Base-by-base conservation (phyloP, 805 yeast genomes). In the Candida tammaniensis region DNA sequence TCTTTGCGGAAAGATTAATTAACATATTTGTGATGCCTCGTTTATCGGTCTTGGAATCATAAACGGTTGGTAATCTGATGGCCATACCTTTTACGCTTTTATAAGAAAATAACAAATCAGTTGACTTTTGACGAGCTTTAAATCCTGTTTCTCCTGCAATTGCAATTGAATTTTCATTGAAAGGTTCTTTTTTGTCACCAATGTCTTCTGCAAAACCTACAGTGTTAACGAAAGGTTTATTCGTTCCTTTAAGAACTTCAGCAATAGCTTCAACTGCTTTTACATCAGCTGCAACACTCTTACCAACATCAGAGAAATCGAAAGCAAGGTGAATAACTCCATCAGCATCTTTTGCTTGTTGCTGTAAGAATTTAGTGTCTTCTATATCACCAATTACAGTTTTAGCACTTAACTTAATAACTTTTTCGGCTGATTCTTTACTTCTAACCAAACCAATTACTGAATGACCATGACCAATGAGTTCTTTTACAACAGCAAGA, bases 251-350 rank as follows among this genome's bases (percentile, higher is more conserved):
- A 1, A 59, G 27, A 5, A 55, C 56, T 2, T 54, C 54, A 22
- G 41, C 32, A 39, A 64, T 46, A 9, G 59, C 48, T 9, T 15
- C 21, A 16, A 28, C 31, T 6, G 30, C 31, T 11, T 39, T 30
- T 10, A 52, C 31, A 1, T 63, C 66, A 4, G 23, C 39, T 14
- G 33, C 34, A 26, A 62, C 69, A 6, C 20, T 14, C 7, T 19
- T 27, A 8, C 16, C 17, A 16, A 16, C 20, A 9, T 52, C 41
- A 4, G 37, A 16, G 33, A 54, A 59, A 31, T 62, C 62, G 39
- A 55, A 65, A 1, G 58, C 73, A 25, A 61, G 38, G 35, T 65
- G 71, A n/a, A 63, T 30, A 10, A 59, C 57, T 6, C 57, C 71
- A 35, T 68, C 73, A 8, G 56, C 33, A 27, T 47, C 49, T 6